Evolutionary conservation across 140 eudicot genomes (phyloP).

Genomic region (Ambrosia hybrid): DNA sequence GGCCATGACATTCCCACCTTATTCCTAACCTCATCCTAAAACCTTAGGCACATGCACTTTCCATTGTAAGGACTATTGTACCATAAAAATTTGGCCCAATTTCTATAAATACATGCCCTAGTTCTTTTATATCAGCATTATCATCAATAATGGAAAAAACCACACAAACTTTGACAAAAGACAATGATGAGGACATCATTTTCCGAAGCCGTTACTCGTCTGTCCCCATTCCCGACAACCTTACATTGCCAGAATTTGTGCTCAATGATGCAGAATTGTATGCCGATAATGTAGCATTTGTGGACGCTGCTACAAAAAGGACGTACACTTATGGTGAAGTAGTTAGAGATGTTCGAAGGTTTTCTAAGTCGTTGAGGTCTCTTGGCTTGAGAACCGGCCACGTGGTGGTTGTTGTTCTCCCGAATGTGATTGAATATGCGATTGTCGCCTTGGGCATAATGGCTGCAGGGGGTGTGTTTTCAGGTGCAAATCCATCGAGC

Average conservation of each 20-base stretch:
- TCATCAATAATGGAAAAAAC: constrained; percentile 38
- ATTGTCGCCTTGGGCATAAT: constrained; percentile 87
- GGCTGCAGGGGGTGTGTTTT: constrained; percentile 89
- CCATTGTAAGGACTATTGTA: background rate
- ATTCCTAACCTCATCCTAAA: constrained; percentile 38
- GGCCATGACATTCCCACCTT: constrained; percentile 37
- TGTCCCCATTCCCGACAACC: constrained; percentile 75
- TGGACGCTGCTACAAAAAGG: constrained; percentile 64
- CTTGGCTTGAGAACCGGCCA: constrained; percentile 84
- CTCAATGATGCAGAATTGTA: constrained; percentile 20
- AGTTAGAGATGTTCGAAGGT: constrained; percentile 56
- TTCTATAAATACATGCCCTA: constrained; percentile 23
- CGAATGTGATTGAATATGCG: constrained; percentile 73
- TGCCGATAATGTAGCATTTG: constrained; percentile 66
- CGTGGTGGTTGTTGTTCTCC: constrained; percentile 81
- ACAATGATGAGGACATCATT: too few species aligned
- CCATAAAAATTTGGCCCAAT: background rate
- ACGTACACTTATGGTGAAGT: constrained; percentile 70
- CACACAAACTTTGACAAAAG: background rate
- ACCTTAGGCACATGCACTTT: background rate
- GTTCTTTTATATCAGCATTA: background rate
- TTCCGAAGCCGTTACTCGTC: constrained; percentile 34
- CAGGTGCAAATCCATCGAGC: constrained; percentile 76
- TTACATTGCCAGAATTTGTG: constrained; percentile 79
- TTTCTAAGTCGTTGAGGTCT: constrained; percentile 87